Evolutionary conservation across 2,329 filamentous ascomycete genomes (phyloP).

Genomic region (Trichothecium sympodiale): DNA sequence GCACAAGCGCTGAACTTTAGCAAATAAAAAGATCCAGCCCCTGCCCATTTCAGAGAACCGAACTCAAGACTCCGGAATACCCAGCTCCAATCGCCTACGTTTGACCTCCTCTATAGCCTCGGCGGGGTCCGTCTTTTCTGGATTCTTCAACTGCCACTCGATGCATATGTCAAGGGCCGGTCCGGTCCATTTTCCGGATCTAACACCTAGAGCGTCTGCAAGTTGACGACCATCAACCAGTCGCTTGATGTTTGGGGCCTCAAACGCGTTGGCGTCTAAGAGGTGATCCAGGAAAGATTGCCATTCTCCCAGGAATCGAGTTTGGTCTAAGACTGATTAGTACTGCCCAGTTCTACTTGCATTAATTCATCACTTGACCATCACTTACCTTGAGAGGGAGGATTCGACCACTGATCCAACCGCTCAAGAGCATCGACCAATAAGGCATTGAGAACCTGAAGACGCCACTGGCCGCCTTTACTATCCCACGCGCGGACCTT

Average conservation of each 20-base stretch:
- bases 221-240: constrained; percentile 69
- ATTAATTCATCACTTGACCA: background rate
- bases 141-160: constrained; percentile 81
- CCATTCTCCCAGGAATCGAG: constrained; percentile 35
- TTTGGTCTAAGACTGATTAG: background rate
- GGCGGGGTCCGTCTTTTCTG: constrained; percentile 46
- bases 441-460: constrained; percentile 58
- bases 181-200: constrained; percentile 76
- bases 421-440: constrained; percentile 47
- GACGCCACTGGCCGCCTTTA: constrained; percentile 52
- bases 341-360: too few species aligned
- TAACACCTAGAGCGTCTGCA: constrained; percentile 53
- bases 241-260: constrained; percentile 46
- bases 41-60: too few species aligned
- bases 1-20: too few species aligned
- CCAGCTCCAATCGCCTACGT: constrained; percentile 39
- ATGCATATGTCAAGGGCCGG: constrained; percentile 68
- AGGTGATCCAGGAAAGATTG: constrained; percentile 45
- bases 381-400: constrained; percentile 25
- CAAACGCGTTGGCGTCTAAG: constrained; percentile 40
- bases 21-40: too few species aligned
- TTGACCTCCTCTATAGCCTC: constrained; percentile 51
- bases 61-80: constrained; percentile 14
- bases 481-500: constrained; percentile 61
- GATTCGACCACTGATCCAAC: constrained; percentile 19